phyloP scores from a whole-genome alignment of 345 rosid species.

The Theobroma cacao region DNA sequence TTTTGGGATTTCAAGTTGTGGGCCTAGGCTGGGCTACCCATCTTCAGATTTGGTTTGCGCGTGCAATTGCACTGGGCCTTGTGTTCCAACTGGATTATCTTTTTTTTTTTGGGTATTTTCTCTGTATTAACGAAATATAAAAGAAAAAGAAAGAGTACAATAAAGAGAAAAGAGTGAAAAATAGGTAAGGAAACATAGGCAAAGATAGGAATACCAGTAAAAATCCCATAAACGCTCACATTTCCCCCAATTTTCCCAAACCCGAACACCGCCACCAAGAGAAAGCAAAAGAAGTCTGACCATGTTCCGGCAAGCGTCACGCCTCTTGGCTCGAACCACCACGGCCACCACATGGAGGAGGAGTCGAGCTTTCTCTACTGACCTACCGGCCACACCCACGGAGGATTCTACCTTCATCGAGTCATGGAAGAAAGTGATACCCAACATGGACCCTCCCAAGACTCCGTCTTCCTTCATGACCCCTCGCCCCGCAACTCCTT shows the following conservation, averaged over 20 bases:
- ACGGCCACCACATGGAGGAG: slow-evolving; percentile 18
- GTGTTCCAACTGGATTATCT: too few relatives aligned
- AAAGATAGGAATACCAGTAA: not conserved
- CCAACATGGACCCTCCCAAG: slow-evolving; percentile 73
- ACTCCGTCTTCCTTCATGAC: slow-evolving; percentile 72
- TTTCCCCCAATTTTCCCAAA: not conserved
- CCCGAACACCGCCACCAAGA: slow-evolving; percentile 10
- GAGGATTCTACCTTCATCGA: slow-evolving; percentile 51
- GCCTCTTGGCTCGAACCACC: slow-evolving; percentile 41
- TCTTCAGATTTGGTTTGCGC: not conserved
- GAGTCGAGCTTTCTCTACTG: slow-evolving; percentile 49
- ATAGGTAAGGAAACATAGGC: too few relatives aligned
- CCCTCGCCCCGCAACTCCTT: slow-evolving; percentile 57
- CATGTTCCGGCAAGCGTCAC: slow-evolving; percentile 54
- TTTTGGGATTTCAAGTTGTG: not conserved
- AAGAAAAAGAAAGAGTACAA: too few relatives aligned
- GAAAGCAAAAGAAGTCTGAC: not conserved
- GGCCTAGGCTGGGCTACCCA: not conserved
- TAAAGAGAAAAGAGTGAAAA: not conserved
- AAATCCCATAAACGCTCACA: not conserved
- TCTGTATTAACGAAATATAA: too few relatives aligned
- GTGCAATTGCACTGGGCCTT: not conserved
- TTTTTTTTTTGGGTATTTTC: not conserved
- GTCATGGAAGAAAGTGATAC: slow-evolving; percentile 69
- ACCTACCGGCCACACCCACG: slow-evolving; percentile 44